phyloP scores from a whole-genome alignment of 768 basidiomycete species.

The Rhodotorula taiwanensis region DNA sequence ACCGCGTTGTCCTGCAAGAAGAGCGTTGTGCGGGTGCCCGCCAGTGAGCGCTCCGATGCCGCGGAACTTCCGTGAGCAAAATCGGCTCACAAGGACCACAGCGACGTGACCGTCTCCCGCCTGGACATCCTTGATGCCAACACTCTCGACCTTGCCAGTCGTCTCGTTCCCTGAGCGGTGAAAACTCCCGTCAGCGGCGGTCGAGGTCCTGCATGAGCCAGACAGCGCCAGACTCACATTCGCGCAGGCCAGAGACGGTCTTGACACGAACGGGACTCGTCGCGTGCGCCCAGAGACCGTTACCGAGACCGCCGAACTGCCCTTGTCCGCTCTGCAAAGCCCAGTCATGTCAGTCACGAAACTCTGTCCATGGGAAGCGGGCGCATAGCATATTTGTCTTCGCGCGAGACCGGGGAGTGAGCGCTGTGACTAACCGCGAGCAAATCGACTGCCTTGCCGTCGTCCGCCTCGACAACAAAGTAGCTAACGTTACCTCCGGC shows the following conservation, averaged over 20 bases:
- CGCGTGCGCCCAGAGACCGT: slow-evolving; percentile 59
- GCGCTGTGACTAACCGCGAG: slow-evolving; percentile 29
- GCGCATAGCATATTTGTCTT: too few relatives aligned
- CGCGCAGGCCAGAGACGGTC: slow-evolving; percentile 71
- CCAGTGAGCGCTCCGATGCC: background rate
- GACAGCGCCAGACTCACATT: slow-evolving; percentile 69
- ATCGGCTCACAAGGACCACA: slow-evolving; percentile 33
- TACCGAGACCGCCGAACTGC: slow-evolving; percentile 40
- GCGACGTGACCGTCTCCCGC: slow-evolving; percentile 37
- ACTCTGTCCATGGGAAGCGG: too few relatives aligned
- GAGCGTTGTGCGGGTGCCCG: too few relatives aligned
- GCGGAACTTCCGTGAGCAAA: too few relatives aligned
- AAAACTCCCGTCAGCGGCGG: background rate
- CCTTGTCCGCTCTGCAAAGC: slow-evolving; percentile 20
- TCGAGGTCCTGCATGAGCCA: too few relatives aligned
- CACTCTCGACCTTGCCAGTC: slow-evolving; percentile 18
- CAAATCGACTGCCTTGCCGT: slow-evolving; percentile 11
- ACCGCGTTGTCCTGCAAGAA: slow-evolving; percentile 39
- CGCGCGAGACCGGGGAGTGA: too few relatives aligned
- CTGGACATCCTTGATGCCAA: slow-evolving; percentile 36
- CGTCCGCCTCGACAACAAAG: slow-evolving; percentile 19
- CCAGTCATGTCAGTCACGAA: too few relatives aligned
- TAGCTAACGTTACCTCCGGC: slow-evolving; percentile 33
- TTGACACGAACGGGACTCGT: slow-evolving; percentile 66
- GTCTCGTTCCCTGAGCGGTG: slow-evolving; percentile 30